Evolutionary conservation across 352 stramenopile genomes (phyloP).

Genomic region (Globisporangium okanoganense): DNA sequence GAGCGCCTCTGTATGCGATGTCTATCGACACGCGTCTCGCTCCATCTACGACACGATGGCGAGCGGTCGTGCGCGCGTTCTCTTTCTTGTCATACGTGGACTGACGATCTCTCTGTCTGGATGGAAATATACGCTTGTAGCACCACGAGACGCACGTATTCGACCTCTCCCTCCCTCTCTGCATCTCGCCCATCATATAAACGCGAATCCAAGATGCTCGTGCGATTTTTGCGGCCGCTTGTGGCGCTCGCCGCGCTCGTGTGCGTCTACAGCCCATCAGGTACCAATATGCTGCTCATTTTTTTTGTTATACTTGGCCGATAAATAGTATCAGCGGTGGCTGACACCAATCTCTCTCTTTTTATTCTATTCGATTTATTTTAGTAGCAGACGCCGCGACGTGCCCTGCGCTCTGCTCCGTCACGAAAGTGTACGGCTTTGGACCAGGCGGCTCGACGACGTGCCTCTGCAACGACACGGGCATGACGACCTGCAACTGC

Average conservation of each 20-base stretch:
- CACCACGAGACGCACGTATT: background rate
- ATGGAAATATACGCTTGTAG: background rate
- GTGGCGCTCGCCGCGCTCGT: background rate
- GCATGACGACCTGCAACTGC: conserved; percentile 15
- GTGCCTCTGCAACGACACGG: conserved; percentile 23
- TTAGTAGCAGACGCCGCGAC: conserved; percentile 13
- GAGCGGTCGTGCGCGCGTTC: too few species aligned
- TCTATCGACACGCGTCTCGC: too few species aligned
- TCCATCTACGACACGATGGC: too few species aligned
- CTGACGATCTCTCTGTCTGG: background rate
- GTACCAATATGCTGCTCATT: background rate
- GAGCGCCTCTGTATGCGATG: too few species aligned
- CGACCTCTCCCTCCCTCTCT: background rate
- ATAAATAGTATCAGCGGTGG: too few species aligned
- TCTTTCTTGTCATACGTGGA: background rate
- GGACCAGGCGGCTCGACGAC: conserved; percentile 18
- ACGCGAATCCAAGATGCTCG: background rate
- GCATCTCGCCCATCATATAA: background rate
- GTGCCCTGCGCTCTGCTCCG: conserved; percentile 36
- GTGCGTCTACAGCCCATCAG: conserved; percentile 2
- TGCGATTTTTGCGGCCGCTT: background rate
- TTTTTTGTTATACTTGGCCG: too few species aligned
- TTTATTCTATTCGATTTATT: background rate
- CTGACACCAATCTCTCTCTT: background rate
- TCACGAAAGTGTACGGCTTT: conserved; percentile 37